These are phyloP conservation scores for Lactarius vividus DNA, from an alignment of 768 basidiomycete genomes.

Conservation along the genomic window DNA sequence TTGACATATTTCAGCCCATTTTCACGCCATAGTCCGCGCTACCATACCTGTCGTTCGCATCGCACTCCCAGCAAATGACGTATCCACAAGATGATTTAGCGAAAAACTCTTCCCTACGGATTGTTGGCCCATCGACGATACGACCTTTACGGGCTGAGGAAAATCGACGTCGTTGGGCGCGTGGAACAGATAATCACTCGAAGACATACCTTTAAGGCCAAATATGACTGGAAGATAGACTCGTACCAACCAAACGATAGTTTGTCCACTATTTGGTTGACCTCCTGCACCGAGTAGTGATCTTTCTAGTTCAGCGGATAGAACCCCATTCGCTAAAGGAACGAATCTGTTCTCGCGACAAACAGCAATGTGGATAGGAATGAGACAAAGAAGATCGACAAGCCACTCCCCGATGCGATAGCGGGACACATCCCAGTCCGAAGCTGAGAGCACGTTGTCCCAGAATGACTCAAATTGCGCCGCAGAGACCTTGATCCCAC, in stretches of 20 bases:
- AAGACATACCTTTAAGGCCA: constrained; percentile 49
- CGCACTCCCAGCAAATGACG: constrained; percentile 63
- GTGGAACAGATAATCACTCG: background rate
- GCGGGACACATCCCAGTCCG: constrained; percentile 34
- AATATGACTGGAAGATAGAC: constrained; percentile 59
- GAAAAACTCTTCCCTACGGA: constrained; percentile 62
- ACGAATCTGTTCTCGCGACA: constrained; percentile 59
- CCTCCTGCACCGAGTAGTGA: constrained; percentile 57
- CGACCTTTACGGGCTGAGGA: constrained; percentile 55
- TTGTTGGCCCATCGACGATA: constrained; percentile 68
- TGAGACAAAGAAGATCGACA: constrained; percentile 57
- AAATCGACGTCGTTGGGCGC: background rate
- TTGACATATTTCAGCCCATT: background rate
- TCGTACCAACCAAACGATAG: constrained; percentile 66
- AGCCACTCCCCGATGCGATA: constrained; percentile 60
- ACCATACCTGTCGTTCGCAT: constrained; percentile 53
- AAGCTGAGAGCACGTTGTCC: background rate
- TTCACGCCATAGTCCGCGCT: background rate
- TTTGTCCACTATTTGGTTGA: constrained; percentile 52
- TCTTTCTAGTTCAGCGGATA: constrained; percentile 48
- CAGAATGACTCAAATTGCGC: constrained; percentile 34
- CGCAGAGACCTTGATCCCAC: constrained; percentile 38
- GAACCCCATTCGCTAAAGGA: constrained; percentile 57
- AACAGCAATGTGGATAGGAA: constrained; percentile 62
- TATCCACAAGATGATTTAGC: constrained; percentile 59